Conservation (phyloP, 495 filamentous ascomycete species). For the Penicillium cosmopolitanum region DNA sequence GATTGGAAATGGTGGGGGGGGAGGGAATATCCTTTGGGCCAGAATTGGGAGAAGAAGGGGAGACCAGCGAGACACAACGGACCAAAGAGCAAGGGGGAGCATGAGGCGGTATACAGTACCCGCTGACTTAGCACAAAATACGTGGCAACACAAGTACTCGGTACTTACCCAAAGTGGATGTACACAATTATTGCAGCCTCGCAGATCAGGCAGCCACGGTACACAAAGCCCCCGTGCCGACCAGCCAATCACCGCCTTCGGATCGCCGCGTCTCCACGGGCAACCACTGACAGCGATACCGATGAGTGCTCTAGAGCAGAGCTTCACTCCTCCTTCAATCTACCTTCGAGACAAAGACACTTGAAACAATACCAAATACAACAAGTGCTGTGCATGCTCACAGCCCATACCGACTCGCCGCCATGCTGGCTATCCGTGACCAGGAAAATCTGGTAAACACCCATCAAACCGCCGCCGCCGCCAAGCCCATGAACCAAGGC, state of each 20-base stretch:
- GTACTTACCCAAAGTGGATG: constrained; percentile 7
- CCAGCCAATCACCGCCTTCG: constrained; percentile 25
- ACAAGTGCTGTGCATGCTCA: constrained; percentile 27
- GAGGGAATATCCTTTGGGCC: constrained; percentile 17
- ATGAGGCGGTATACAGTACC: constrained; percentile 7
- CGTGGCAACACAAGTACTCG: constrained; percentile 10
- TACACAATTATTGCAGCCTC: background rate
- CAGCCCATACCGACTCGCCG: constrained; percentile 32
- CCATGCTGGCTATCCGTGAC: constrained; percentile 80
- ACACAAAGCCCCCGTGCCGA: constrained; percentile 20
- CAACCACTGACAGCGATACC: constrained; percentile 32
- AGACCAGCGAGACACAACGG: background rate
- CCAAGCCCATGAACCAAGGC: constrained; percentile 77
- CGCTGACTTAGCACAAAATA: background rate
- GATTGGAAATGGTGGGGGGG: constrained; percentile 22
- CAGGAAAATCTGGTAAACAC: constrained; percentile 86
- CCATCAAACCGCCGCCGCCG: constrained; percentile 74
- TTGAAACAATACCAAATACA: background rate
- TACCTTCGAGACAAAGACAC: background rate
- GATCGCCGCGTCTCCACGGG: constrained; percentile 52
- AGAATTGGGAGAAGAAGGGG: constrained; percentile 6
- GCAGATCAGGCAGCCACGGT: constrained; percentile 3
- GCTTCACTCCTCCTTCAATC: background rate
- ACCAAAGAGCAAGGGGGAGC: background rate
- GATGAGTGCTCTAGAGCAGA: background rate